A percentile compares a stretch with the other conserved stretches of the same genome.
phyloP scores from a whole-genome alignment of 352 stramenopile genomes.

The Phytophthora pini region DNA sequence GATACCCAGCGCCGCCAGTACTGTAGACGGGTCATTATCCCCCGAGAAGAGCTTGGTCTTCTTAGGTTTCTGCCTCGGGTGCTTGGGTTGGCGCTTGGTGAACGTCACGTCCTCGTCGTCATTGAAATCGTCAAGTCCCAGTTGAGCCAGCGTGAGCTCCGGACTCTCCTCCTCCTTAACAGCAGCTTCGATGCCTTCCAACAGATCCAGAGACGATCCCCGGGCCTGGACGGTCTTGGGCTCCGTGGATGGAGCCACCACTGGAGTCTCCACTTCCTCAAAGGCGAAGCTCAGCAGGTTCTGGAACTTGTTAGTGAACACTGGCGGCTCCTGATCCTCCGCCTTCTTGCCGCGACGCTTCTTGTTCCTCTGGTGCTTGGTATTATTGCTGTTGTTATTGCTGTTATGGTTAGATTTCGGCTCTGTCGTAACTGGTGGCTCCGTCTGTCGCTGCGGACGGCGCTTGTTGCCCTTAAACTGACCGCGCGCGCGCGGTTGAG shows the following conservation, averaged over 20 bases:
- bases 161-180: conserved; percentile 32
- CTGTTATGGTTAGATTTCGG: conserved; percentile 9
- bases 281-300: conserved; percentile 82
- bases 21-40: conserved; percentile 35
- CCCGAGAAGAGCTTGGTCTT: conserved; percentile 47
- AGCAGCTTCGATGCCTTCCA: conserved; percentile 35
- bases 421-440: neutral
- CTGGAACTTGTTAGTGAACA: conserved; percentile 89
- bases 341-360: conserved; percentile 28
- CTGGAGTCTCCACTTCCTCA: conserved; percentile 37
- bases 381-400: conserved; percentile 12
- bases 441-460: conserved; percentile 4
- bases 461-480: conserved; percentile 57
- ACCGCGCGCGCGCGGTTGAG: conserved; percentile 58
- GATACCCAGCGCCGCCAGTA: conserved; percentile 44
- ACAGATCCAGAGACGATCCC: conserved; percentile 18
- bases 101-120: conserved; percentile 37
- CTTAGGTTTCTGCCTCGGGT: conserved; percentile 41
- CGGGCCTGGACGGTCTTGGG: conserved; percentile 8
- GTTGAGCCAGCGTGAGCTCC: conserved; percentile 49
- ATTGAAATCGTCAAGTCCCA: conserved; percentile 49
- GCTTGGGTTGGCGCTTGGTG: conserved; percentile 48
- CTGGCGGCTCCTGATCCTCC: conserved; percentile 31
- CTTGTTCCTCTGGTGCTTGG: conserved; percentile 28
- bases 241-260: conserved; percentile 1